Conservation (phyloP, 352 stramenopile genomes). For the Phytophthora pinifolia region DNA sequence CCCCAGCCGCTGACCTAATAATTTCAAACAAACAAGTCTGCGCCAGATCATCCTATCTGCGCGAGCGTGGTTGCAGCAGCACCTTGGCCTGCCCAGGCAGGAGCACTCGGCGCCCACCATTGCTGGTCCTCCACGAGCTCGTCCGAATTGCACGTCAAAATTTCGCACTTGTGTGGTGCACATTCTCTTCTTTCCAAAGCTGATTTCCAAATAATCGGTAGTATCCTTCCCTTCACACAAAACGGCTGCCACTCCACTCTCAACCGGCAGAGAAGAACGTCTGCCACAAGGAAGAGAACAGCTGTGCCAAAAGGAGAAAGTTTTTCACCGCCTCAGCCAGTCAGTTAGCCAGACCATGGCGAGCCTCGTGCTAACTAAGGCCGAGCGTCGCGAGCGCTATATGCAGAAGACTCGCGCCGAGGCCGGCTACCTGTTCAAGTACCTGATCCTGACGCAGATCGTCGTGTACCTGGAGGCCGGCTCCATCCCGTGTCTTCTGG, state of each 20-base stretch:
- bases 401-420: conserved; percentile 72
- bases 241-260: too few species aligned
- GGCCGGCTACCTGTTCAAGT: conserved; percentile 86
- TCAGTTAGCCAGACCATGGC: conserved; percentile 18
- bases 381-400: conserved; percentile 67
- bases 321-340: too few species aligned
- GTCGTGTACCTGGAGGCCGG: conserved; percentile 82
- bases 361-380: conserved; percentile 45
- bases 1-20: too few species aligned
- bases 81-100: conserved; percentile 2
- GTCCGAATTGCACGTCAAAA: not conserved
- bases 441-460: conserved; percentile 83
- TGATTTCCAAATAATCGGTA: conserved; percentile 8
- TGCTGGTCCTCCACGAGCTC: conserved; percentile 4
- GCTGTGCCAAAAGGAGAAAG: not conserved
- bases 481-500: conserved; percentile 78
- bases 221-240: conserved; percentile 10
- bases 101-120: conserved; percentile 1
- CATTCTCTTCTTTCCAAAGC: not conserved
- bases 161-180: not conserved
- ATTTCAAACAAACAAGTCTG: too few species aligned
- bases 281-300: not conserved
- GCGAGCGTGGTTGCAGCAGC: too few species aligned
- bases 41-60: too few species aligned
- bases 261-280: conserved; percentile 9